These are phyloP conservation scores for Trichophyton equinum DNA, from an alignment of 2,329 filamentous ascomycete genomes.

Conservation along the genomic window DNA sequence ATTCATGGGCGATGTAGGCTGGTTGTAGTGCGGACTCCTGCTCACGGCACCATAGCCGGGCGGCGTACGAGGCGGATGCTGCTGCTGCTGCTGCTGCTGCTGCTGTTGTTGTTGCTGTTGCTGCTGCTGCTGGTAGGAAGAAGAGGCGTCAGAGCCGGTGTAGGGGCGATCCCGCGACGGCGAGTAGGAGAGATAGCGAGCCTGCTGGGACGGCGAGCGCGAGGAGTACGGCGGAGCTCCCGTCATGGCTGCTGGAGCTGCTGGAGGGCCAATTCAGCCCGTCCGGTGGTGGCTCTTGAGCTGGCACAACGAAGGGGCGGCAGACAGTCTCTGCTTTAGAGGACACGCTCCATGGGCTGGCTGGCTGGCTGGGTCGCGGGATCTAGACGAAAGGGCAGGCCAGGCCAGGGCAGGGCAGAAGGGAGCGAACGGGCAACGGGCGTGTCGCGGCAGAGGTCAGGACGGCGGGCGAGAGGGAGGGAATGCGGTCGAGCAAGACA, in stretches of 20 bases:
- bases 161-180: constrained; percentile 34
- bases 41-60: constrained; percentile 20
- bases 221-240: constrained; percentile 34
- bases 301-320: not conserved
- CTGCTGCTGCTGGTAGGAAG: constrained; percentile 24
- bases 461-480: not conserved
- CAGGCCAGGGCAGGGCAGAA: not conserved
- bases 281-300: not conserved
- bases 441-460: not conserved
- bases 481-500: not conserved
- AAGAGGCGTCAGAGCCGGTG: constrained; percentile 27
- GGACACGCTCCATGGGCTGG: constrained; percentile 1
- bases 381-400: not conserved
- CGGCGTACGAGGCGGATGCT: constrained; percentile 29
- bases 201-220: constrained; percentile 35
- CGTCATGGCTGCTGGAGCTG: constrained; percentile 24
- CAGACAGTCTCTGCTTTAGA: not conserved
- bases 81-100: constrained; percentile 16
- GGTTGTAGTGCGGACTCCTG: constrained; percentile 14
- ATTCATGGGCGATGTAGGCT: constrained; percentile 14
- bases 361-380: not conserved
- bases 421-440: not conserved
- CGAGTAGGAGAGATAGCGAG: constrained; percentile 31
- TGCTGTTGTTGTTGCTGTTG: constrained; percentile 13
- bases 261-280: constrained; percentile 1